Base-by-base conservation (phyloP, 768 basidiomycete genomes). In the Tricholoma flavovirens region DNA sequence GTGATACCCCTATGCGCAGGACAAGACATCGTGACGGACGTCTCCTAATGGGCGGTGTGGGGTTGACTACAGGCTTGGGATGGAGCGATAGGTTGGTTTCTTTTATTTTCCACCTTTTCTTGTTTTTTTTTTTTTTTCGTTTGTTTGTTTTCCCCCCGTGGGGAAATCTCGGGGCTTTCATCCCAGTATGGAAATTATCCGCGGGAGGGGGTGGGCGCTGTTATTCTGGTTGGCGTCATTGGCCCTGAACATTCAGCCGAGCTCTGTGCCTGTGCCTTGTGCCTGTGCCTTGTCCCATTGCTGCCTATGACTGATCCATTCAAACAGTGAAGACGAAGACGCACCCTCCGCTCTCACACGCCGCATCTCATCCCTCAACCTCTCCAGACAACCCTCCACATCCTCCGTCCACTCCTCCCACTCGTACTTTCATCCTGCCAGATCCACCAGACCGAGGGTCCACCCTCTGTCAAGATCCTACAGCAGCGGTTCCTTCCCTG, bases 81-180 rank as follows among this genome's bases (percentile, higher is more conserved):
- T 88, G 86, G 86, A 86, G 84, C 61, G 86, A 88, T 61, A 86
- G 84, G 83, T 85, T 33, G 12, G 77, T 69, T 17, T n/a, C 24
- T 26, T 26, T 26, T 26, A 3, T 26, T 26, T 26, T 26, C 24
- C 24, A 26, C 2, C 24, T 26, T 2, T 5, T 26, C 5, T 50
- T 5, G 54, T 42, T n/a, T 55, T 58, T 30, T 4, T 3, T 53
- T 57, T 42, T 60, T 12, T 54, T 12, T 30, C 9, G n/a, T n/a
- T 26, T 26, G 24, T 26, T n/a, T n/a, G n/a, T n/a, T n/a, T n/a
- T n/a, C n/a, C n/a, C n/a, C n/a, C n/a, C n/a, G n/a, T n/a, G n/a
- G n/a, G n/a, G 24, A 26, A 26, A 26, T 26, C 24, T 26, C 24
- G n/a, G n/a, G n/a, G n/a, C n/a, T n/a, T n/a, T n/a, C n/a, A n/a